phyloP scores from a whole-genome alignment of 441 rosid genomes.

The Geranium incanum region DNA sequence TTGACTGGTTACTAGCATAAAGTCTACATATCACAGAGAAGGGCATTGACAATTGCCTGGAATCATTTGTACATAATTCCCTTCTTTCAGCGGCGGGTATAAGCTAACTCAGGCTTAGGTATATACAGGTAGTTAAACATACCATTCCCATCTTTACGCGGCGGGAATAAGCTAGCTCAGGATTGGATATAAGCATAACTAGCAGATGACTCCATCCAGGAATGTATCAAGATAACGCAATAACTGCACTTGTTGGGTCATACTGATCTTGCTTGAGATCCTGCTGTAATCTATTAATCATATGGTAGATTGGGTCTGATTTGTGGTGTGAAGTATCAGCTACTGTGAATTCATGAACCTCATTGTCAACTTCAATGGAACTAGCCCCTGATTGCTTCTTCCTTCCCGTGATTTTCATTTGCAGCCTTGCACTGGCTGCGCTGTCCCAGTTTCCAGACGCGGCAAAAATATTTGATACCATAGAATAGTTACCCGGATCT shows the following conservation, averaged over 20 bases:
- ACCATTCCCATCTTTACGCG: not conserved
- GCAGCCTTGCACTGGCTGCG: not conserved
- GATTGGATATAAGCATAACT: not conserved
- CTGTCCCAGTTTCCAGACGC: not conserved
- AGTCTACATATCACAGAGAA: not conserved
- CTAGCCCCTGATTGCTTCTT: not conserved
- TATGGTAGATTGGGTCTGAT: not conserved
- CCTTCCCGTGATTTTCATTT: not conserved
- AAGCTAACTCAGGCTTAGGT: not conserved
- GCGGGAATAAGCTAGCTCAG: not conserved
- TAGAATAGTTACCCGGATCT: not conserved
- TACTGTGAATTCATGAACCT: not conserved
- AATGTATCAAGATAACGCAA: not conserved
- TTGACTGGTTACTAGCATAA: not conserved
- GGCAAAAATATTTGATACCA: not conserved
- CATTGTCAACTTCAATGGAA: not conserved
- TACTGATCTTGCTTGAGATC: not conserved
- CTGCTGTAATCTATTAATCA: not conserved
- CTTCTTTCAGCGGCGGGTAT: not conserved
- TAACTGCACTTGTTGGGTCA: conserved; percentile 2
- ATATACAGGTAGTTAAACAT: not conserved
- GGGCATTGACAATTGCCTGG: not conserved
- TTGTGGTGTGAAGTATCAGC: not conserved
- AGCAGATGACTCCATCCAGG: not conserved
- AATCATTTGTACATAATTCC: not conserved